Conservation (phyloP, 1,284 basidiomycete genomes). For the Tilletiopsis washingtonensis region DNA sequence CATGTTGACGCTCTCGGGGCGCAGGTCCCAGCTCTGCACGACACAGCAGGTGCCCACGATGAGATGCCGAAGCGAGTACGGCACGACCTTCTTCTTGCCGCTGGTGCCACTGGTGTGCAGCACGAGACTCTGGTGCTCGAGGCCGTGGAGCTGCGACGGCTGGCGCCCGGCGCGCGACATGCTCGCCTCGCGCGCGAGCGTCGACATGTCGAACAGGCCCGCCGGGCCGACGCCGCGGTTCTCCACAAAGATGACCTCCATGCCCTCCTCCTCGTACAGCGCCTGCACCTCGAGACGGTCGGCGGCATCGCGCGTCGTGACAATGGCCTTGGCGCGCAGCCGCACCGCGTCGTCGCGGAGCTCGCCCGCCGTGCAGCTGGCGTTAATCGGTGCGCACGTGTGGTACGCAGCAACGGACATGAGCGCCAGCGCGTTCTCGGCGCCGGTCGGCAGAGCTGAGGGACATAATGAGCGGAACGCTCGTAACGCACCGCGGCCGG, state of each 20-base stretch:
- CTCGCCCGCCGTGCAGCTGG: conserved; percentile 44
- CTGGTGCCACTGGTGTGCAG: conserved; percentile 47
- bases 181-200: conserved; percentile 4
- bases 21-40: conserved; percentile 42
- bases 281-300: conserved; percentile 37
- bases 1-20: conserved; percentile 45
- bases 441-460: conserved; percentile 38
- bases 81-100: conserved; percentile 47
- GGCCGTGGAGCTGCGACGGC: conserved; percentile 32
- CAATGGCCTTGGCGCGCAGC: conserved; percentile 42
- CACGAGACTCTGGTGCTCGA: conserved; percentile 43
- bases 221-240: conserved; percentile 30
- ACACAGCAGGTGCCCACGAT: conserved; percentile 46
- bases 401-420: conserved; percentile 43
- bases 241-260: conserved; percentile 46
- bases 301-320: conserved; percentile 39
- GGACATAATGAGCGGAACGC: no score
- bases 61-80: conserved; percentile 44
- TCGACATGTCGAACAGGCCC: conserved; percentile 42
- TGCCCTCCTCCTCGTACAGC: conserved; percentile 34
- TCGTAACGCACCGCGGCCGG: background rate
- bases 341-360: conserved; percentile 44
- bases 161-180: conserved; percentile 18
- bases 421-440: conserved; percentile 43
- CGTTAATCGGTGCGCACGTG: conserved; percentile 46